A percentile compares a stretch with the other conserved stretches of the same genome.
These are phyloP conservation scores for Symmetrospora coprosmae DNA, from an alignment of 768 basidiomycete genomes.

Conservation along the genomic window DNA sequence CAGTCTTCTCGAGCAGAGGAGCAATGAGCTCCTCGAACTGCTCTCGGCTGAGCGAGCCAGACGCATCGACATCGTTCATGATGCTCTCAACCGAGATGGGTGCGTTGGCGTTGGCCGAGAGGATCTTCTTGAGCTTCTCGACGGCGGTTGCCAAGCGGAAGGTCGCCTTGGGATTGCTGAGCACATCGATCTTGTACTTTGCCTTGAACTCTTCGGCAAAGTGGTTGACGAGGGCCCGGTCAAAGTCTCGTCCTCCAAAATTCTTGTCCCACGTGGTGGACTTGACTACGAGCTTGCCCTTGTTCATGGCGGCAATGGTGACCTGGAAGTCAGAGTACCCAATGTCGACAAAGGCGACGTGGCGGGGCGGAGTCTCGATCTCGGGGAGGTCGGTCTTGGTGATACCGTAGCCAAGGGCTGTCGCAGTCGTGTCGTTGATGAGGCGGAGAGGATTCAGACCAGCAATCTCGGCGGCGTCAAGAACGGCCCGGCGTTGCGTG, in stretches of 20 bases:
- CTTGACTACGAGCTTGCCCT: slow-evolving; percentile 78
- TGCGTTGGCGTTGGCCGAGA: slow-evolving; percentile 81
- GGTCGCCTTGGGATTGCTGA: slow-evolving; percentile 73
- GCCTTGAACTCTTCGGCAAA: slow-evolving; percentile 81
- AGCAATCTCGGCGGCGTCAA: slow-evolving; percentile 79
- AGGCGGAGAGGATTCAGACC: slow-evolving; percentile 80
- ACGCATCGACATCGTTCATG: slow-evolving; percentile 87
- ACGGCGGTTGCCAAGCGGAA: slow-evolving; percentile 81
- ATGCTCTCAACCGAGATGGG: slow-evolving; percentile 87
- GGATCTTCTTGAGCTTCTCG: slow-evolving; percentile 88
- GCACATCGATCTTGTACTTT: slow-evolving; percentile 97
- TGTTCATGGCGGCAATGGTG: slow-evolving; percentile 78
- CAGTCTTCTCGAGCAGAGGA: slow-evolving; percentile 61
- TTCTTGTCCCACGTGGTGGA: slow-evolving; percentile 79
- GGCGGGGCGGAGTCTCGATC: slow-evolving; percentile 58
- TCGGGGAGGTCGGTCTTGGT: slow-evolving; percentile 89
- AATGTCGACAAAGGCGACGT: slow-evolving; percentile 88
- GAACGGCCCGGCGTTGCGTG: slow-evolving; percentile 70
- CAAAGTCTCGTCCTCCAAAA: slow-evolving; percentile 91
- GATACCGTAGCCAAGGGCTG: slow-evolving; percentile 94
- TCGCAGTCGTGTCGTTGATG: slow-evolving; percentile 92
- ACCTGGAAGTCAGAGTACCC: slow-evolving; percentile 85
- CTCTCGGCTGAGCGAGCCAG: slow-evolving; percentile 70
- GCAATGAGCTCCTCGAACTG: slow-evolving; percentile 63
- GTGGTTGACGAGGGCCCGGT: slow-evolving; percentile 73